A percentile compares a stretch with the other conserved stretches of the same genome.
These are phyloP conservation scores for Candida xyloterini DNA, from an alignment of 805 yeast species.

Conservation along the genomic window DNA sequence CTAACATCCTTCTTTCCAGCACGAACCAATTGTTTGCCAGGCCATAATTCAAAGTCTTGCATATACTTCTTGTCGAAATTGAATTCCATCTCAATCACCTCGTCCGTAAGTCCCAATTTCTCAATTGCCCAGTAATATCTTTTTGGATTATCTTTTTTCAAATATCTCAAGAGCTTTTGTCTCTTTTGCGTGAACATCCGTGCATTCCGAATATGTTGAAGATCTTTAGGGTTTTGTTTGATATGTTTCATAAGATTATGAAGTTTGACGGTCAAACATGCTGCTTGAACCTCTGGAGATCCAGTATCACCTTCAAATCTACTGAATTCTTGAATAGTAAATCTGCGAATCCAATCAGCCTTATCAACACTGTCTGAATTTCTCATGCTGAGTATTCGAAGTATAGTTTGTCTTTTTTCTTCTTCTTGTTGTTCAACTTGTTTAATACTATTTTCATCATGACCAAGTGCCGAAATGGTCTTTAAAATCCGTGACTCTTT, in stretches of 20 bases:
- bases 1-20: conserved; percentile 48
- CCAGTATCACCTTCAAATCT: conserved; percentile 90
- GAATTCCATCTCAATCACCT: conserved; percentile 74
- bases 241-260: conserved; percentile 75
- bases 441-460: conserved; percentile 20
- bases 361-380: conserved; percentile 63
- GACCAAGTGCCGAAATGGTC: conserved; percentile 20
- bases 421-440: conserved; percentile 38
- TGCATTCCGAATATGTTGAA: conserved; percentile 61
- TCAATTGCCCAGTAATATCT: conserved; percentile 82
- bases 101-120: conserved; percentile 84
- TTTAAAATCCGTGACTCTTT: conserved; percentile 54
- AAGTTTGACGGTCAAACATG: conserved; percentile 77
- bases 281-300: conserved; percentile 95
- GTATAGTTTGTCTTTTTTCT: conserved; percentile 64
- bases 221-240: conserved; percentile 68
- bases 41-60: conserved; percentile 76
- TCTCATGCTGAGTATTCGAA: conserved; percentile 69
- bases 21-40: conserved; percentile 64
- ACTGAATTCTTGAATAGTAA: conserved; percentile 78
- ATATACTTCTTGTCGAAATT: conserved; percentile 73
- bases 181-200: conserved; percentile 87
- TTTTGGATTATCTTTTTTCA: conserved; percentile 77
- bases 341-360: conserved; percentile 51
- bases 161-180: conserved; percentile 76